Evolutionary conservation across 1,284 basidiomycete species (phyloP), one percentile per base, ranked within the genome.

Genomic region (Papiliotrema terrestris): DNA sequence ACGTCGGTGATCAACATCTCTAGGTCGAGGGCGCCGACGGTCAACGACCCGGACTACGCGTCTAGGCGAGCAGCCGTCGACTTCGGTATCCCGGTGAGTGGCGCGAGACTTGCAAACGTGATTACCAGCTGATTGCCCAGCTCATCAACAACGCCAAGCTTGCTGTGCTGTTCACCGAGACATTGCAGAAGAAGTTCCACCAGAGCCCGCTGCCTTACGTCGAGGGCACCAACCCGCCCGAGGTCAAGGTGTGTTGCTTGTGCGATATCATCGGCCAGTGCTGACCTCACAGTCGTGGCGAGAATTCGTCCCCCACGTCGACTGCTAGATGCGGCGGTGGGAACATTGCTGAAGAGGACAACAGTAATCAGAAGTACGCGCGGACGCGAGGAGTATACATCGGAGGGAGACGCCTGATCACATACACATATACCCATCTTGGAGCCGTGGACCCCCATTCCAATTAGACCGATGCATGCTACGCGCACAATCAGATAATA

Each of bases 1-100:
- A 88, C 94, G 71, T 89, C 87, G 56, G 95, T 98, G 45, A 86
- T 98, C 78, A 98, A 98, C 80, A 82, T 99, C 47, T 88, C 95
- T 19, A 85, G 87, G 69, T 80, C 84, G 59, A 85, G 94, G 15
- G 95, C 88, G 29, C 81, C 80, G 49, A 85, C 86, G 65, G 85
- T 86, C 25, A 81, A 86, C 20, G 95, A 98, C 75, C 91, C 97
- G 78, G 93, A 98, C 73, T 99, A 98, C 69, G 94, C 98, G 43
- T 93, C 96, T 52, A 84, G 91, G 67, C 59, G 91, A 63, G 93
- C 91, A 67, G 90, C 91, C 46, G 91, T 94, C 50, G 90, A 94
- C 80, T 95, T 95, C 67, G 91, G 90, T 61, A 80, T 89, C 56
- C 73, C 73, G 36, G 70, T 72, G 51, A 66, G 70, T 66, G 14